These are phyloP conservation scores for Seminavis robusta DNA, from an alignment of 108 stramenopile species.

Conservation along the genomic window DNA sequence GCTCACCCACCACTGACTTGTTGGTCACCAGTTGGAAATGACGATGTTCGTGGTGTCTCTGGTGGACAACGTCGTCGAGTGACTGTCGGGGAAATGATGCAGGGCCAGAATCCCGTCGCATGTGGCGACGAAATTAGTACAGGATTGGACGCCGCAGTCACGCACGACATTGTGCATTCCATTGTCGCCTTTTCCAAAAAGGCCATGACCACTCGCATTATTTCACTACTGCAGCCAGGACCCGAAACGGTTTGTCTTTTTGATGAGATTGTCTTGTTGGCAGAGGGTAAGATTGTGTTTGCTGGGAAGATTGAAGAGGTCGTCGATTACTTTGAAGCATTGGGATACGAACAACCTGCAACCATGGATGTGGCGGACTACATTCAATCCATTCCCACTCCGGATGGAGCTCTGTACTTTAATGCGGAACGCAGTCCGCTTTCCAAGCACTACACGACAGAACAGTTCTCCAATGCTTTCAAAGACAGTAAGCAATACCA, in stretches of 20 bases:
- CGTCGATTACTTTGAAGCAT: conserved; percentile 54
- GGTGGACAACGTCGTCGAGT: conserved; percentile 69
- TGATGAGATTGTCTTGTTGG: conserved; percentile 75
- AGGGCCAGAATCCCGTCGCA: conserved; percentile 51
- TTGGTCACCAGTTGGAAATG: conserved; percentile 88
- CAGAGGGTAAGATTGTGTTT: conserved; percentile 78
- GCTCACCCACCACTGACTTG: no score
- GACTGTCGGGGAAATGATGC: conserved; percentile 82
- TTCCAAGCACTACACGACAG: conserved; percentile 17
- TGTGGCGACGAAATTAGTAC: conserved; percentile 86
- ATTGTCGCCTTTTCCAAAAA: conserved; percentile 21
- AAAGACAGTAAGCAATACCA: conserved; percentile 29
- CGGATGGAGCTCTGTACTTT: conserved; percentile 36
- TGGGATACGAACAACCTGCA: conserved; percentile 59
- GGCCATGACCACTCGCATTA: conserved; percentile 52
- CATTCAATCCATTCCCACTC: conserved; percentile 55
- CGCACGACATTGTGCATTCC: conserved; percentile 49
- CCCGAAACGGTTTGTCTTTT: conserved; percentile 88
- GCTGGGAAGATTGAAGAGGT: conserved; percentile 74
- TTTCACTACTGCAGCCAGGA: conserved; percentile 86
- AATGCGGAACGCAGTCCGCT: background rate
- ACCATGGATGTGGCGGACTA: conserved; percentile 83
- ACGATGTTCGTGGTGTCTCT: conserved; percentile 62
- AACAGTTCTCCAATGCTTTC: conserved; percentile 52
- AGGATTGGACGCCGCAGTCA: conserved; percentile 72